phyloP scores from a whole-genome alignment of 331 rosid species.

The Phaseolus coccineus region DNA sequence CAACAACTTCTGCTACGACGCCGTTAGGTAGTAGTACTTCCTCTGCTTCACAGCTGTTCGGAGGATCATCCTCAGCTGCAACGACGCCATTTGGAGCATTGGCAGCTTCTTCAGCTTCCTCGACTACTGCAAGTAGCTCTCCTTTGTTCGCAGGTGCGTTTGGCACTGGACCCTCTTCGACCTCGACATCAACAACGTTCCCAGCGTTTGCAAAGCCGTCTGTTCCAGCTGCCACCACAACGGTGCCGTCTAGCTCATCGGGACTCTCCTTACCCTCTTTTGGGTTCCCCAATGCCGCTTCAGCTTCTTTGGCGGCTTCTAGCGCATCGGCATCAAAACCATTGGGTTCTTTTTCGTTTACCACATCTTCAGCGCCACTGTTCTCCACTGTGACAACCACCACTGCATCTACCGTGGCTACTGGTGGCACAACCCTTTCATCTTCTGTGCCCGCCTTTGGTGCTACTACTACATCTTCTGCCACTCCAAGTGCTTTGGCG shows the following conservation, averaged over 20 bases:
- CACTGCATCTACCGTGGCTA: slow-evolving; percentile 57
- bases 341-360: slow-evolving; percentile 52
- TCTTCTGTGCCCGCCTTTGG: slow-evolving; percentile 62
- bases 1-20: slow-evolving; percentile 43
- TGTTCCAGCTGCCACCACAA: slow-evolving; percentile 51
- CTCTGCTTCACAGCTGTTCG: slow-evolving; percentile 33
- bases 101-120: slow-evolving; percentile 16
- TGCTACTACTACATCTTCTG: slow-evolving; percentile 48
- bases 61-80: slow-evolving; percentile 32
- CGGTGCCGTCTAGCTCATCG: slow-evolving; percentile 51
- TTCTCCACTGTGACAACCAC: slow-evolving; percentile 71
- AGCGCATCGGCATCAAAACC: slow-evolving; percentile 50
- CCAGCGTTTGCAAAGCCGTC: slow-evolving; percentile 54
- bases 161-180: slow-evolving; percentile 45
- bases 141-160: slow-evolving; percentile 52
- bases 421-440: slow-evolving; percentile 48
- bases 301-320: slow-evolving; percentile 56
- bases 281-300: slow-evolving; percentile 49
- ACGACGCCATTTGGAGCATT: slow-evolving; percentile 45
- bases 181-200: slow-evolving; percentile 51
- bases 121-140: slow-evolving; percentile 47
- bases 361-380: slow-evolving; percentile 59
- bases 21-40: slow-evolving; percentile 8
- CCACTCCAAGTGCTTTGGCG: slow-evolving; percentile 36
- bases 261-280: slow-evolving; percentile 64